Base-by-base conservation (phyloP, 805 yeast genomes). In the Pichia cephalocereana region DNA sequence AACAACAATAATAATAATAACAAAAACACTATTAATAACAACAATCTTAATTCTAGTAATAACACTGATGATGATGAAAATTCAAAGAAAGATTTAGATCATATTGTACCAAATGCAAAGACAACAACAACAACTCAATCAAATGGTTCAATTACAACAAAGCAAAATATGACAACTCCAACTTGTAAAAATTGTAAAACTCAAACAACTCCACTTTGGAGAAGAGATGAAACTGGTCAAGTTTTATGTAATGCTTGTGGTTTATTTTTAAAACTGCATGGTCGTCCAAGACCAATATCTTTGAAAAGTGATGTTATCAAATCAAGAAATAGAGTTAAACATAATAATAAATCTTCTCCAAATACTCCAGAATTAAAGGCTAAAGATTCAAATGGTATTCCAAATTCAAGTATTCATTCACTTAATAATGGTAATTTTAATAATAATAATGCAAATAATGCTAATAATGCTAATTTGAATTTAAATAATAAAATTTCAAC, bases 171-270 rank as follows among this genome's bases (percentile, higher is more conserved):
- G 52, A 65, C 82, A 14, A 70, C 79, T 34, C 87, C 95, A 6
- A 75, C 83, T 23, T 90, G 98, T 64, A 86, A 84, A 57, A 90
- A 90, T 65, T 90, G 98, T 69, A 77, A 83, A 59, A 90, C 98
- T 2, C 85, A 88, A 50, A 90, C 93, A 2, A 90, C 98, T 2
- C 97, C 98, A 1, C 70, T 90, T 30, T 90, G 97, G 97, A 76
- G 97, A 66, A 74, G 97, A 54, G 96, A 90, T 66, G 96, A 89
- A 59, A 79, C 86, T 11, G 95, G 95, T 15, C 83, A 82, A 57
- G 95, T 90, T 34, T 73, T 90, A 43, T 90, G 98, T 65, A 90
- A 90, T 68, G 98, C 98, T 10, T 88, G 96, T 70, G 96, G 96
- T 0, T 70, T 88, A 44, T 88, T 88, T 59, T 68, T 89, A 51